Conservation (phyloP, 2,329 filamentous ascomycete genomes). For the Venturia pyrina region DNA sequence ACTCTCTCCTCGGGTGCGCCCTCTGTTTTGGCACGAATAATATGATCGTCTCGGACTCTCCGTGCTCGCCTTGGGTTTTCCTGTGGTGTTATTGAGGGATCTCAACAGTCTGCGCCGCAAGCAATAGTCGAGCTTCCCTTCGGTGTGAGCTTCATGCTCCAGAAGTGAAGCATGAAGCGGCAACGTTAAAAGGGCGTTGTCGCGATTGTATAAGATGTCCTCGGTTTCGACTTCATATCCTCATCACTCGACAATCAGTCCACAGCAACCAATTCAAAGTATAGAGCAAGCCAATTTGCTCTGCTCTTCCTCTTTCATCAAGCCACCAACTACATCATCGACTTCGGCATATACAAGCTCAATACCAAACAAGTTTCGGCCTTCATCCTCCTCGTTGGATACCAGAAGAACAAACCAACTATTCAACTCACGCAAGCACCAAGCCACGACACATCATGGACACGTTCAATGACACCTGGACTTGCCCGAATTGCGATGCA, state of each 20-base stretch:
- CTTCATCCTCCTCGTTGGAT: not conserved
- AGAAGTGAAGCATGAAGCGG: not conserved
- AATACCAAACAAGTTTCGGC: not conserved
- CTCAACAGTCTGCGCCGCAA: not conserved
- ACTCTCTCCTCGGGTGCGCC: not conserved
- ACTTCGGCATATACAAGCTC: not conserved
- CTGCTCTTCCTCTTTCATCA: not conserved
- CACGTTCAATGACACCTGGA: not conserved
- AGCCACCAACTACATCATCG: not conserved
- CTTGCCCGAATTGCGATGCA: not conserved
- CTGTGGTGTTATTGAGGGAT: not conserved
- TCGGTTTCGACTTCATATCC: not conserved
- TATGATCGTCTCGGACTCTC: not conserved
- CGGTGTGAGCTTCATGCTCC: not conserved
- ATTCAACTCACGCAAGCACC: not conserved
- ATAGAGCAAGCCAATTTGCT: not conserved
- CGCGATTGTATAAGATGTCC: not conserved
- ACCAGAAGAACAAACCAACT: not conserved
- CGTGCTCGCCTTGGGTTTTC: not conserved
- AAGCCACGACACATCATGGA: not conserved
- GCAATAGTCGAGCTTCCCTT: not conserved
- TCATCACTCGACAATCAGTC: not conserved
- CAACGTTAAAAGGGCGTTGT: not conserved
- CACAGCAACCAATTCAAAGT: not conserved
- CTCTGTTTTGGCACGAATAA: not conserved